A percentile compares a stretch with the other conserved stretches of the same genome.
Evolutionary conservation across 139 green algal species (phyloP).

Genomic region (Astrephomene gubernaculifera): DNA sequence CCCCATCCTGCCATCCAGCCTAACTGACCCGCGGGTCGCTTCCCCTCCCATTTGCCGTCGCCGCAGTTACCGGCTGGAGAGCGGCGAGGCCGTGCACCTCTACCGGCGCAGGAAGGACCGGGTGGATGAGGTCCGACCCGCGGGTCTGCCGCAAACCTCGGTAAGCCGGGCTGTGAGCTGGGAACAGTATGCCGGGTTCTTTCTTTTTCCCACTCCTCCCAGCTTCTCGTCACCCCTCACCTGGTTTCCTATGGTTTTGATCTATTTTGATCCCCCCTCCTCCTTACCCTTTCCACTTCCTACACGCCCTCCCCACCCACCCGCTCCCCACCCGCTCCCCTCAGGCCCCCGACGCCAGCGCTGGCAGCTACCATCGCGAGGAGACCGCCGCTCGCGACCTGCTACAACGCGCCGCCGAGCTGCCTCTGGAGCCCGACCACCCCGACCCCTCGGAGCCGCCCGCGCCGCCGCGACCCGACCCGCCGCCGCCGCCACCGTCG

Average conservation of each 20-base stretch:
- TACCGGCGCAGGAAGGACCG: constrained; percentile 31
- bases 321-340: background rate
- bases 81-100: constrained; percentile 20
- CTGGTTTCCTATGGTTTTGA: too few relatives aligned
- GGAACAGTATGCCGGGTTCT: background rate
- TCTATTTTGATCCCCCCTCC: background rate
- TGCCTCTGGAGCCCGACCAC: constrained; percentile 19
- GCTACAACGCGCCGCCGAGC: background rate
- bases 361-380: constrained; percentile 32
- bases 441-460: background rate
- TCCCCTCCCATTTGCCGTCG: too few relatives aligned
- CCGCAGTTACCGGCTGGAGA: constrained; percentile 11
- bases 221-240: background rate
- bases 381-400: constrained; percentile 4
- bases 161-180: too few relatives aligned
- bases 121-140: constrained; percentile 24
- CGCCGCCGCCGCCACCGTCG: too few relatives aligned
- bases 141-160: constrained; percentile 10
- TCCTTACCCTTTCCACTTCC: background rate
- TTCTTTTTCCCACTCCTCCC: background rate
- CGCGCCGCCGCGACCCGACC: constrained; percentile 9
- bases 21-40: too few relatives aligned
- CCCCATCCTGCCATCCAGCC: too few relatives aligned
- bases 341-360: constrained; percentile 33
- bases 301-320: background rate